Base-by-base conservation (phyloP, 257 asterid genomes). In the Nicotiana paniculata region DNA sequence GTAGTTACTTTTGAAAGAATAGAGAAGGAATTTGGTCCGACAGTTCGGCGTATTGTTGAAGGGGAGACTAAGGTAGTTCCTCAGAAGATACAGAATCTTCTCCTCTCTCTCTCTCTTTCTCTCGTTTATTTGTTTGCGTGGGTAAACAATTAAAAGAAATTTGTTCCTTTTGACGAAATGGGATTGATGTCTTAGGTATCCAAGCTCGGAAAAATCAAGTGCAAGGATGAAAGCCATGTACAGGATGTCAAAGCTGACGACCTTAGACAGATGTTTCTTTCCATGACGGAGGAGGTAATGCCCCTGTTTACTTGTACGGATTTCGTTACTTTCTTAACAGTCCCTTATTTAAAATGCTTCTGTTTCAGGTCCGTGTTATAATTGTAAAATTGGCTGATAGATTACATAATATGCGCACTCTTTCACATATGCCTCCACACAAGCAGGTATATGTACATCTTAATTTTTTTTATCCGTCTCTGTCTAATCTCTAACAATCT, bases 241-340 rank as follows among this genome's bases (percentile, higher is more conserved):
- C 98, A 95, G 86, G 99, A 95, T 90, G 99, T 95, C 81, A 93
- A 95, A 88, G 99, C 99, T 75, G 98, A 95, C 85, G 99, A 95
- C 85, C 98, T 95, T 82, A 90, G 95, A 51, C 97, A 95, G 91
- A 95, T 95, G 99, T 95, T 95, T 88, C 90, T 95, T 63, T 97
- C 99, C 79, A 95, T 95, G 99, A 93, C 99, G 5, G 97, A 93
- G 88, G 99, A 95, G 97, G 98, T 93, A 67, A 69, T 62, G 82
- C 69, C 18, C 59, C 21, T 37, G 55, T 65, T 69, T 24, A 46
- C 67, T 43, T 82, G 37, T 83, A 51, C 30, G 72, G n/a, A 59
- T 35, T 21, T 77, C 7, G 55, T 72, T 62, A 54, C 65, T 80
- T 68, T 83, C 70, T 37, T 77, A 61, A 58, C 66, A 26, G 74